Base-by-base conservation (phyloP, 768 basidiomycete species). In the Mycena maculata region DNA sequence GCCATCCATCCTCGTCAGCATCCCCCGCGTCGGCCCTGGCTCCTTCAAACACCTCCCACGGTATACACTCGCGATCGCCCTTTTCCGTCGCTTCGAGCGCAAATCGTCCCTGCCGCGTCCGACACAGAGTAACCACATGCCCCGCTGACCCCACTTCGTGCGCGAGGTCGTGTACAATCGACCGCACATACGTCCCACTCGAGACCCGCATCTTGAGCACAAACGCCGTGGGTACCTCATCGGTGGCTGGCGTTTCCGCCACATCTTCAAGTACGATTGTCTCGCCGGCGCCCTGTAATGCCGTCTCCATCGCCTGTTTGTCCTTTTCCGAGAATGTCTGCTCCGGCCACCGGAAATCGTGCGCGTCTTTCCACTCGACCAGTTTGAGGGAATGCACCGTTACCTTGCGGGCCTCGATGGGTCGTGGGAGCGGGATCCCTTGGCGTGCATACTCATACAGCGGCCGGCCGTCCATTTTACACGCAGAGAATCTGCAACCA, bases 401-500 rank as follows among this genome's bases (percentile, higher is more conserved):
- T 22, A 93, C 92, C 69, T 87, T 85, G 13, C 98, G 91, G 53
- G 91, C 78, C 73, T 96, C 94, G 66, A 99, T 96, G n/a, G 97
- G 93, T 11, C 96, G 90, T 33, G 98, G 98, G 18, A 99, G 86
- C 0, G 96, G 94, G 45, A 91, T 93, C 10, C 93, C 93, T 74
- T 91, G 85, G 3, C 98, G 89, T 22, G 98, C 98, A 75, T 99
- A 99, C 72, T 99, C 96, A 76, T 99, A 95, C 38, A 99, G 78
- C 0, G 95, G 95, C 77, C 87, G 94, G 1, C 98, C 98, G 71
- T 99, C 96, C 96, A 99, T 99, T 79, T 99, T 99, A 38, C 99
- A 84, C 2, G 98, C 98, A 12, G 98, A 99, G 80, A 96, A 99
- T 75, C 97, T 98, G 75, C 30, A 53, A 44, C 60, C 47, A 63